phyloP scores from a whole-genome alignment of 1,284 basidiomycete genomes.

The Pseudozyma tsukubaensis region DNA sequence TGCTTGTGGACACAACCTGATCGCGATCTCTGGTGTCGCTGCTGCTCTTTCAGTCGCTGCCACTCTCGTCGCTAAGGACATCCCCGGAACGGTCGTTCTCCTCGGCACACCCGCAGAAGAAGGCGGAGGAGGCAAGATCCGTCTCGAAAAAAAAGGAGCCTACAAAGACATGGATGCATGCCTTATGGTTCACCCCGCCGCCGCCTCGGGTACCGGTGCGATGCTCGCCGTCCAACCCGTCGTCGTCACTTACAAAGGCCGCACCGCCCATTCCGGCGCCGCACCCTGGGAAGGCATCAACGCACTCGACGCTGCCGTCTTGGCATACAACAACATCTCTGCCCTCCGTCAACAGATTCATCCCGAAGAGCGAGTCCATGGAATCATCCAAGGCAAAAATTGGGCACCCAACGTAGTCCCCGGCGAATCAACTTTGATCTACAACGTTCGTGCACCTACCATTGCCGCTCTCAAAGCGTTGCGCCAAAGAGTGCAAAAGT shows the following conservation, averaged over 20 bases:
- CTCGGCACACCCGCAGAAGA: conserved; percentile 91
- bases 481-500: conserved; percentile 74
- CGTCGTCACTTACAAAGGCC: conserved; percentile 51
- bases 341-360: conserved; percentile 80
- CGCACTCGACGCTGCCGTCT: conserved; percentile 83
- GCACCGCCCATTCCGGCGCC: conserved; percentile 61
- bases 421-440: conserved; percentile 78
- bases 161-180: conserved; percentile 82
- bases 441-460: conserved; percentile 77
- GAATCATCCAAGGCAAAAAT: conserved; percentile 67
- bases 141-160: conserved; percentile 78
- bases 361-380: conserved; percentile 72
- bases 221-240: conserved; percentile 72
- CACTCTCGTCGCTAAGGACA: conserved; percentile 75
- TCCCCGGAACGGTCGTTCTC: conserved; percentile 80
- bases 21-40: conserved; percentile 82
- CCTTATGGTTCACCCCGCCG: conserved; percentile 75
- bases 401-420: conserved; percentile 76
- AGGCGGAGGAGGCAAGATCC: conserved; percentile 80
- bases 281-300: conserved; percentile 86
- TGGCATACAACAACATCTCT: conserved; percentile 80
- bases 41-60: conserved; percentile 79
- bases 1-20: conserved; percentile 86
- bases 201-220: conserved; percentile 70
- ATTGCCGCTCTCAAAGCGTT: conserved; percentile 72